Evolutionary conservation across 1,284 basidiomycete species (phyloP), one percentile per base, ranked within the genome.

Genomic region (Irpex rosettiformis): DNA sequence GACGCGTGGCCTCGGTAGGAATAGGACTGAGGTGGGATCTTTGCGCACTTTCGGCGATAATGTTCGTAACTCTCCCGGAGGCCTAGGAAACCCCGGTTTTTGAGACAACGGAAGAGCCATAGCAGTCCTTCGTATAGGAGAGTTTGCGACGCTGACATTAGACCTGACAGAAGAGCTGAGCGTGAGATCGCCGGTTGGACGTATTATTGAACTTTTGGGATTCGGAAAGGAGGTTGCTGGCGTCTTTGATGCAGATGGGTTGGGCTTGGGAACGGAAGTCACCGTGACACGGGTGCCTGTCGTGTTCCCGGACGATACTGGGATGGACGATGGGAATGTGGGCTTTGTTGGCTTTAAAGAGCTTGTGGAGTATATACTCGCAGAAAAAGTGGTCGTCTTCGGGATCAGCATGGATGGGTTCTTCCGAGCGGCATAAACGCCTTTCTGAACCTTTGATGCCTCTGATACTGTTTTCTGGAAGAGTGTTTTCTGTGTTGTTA

Each of bases 391-490:
- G 48, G 3, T 51, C 22, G 69, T 70, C 70, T 79, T 83, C 56
- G 74, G 67, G 40, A 65, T 69, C 54, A 78, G 74, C 79, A 81
- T 78, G 24, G 81, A 75, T 27, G 83, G 81, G 42, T 81, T 65
- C 60, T 80, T 73, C 27, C 77, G 79, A 55, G 79, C 70, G 52
- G 75, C 74, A 66, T 83, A 88, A 64, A 87, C 72, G 29, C 79
- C 80, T 68, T 81, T 84, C 69, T 85, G 85, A 48, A 87, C 71
- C 66, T 82, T 87, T 42, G 81, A 84, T 11, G 88, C 85, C 66
- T 90, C 85, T 30, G 77, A 76, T 60, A 81, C 80, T 6, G 89
- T 86, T 73, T 89, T 91, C 73, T 91, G 86, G 64, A 92, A 84
- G 10, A 92, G 75, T 8, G 85, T 80, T 73, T 86, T 90, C 18